A percentile compares a stretch with the other conserved stretches of the same genome.
phyloP scores from a whole-genome alignment of 345 rosid genomes.

The Populus nigra region DNA sequence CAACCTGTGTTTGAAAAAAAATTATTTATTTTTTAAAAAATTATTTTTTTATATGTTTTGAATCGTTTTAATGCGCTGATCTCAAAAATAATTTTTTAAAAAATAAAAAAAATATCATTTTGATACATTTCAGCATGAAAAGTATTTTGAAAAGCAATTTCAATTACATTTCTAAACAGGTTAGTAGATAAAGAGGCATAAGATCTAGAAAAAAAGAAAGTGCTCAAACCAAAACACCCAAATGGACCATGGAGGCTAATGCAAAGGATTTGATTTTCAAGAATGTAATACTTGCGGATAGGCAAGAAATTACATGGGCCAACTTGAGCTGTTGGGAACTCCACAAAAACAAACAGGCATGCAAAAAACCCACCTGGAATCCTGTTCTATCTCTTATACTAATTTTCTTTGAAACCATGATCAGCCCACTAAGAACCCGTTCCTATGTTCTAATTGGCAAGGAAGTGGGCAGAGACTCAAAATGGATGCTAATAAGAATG shows the following conservation, averaged over 20 bases:
- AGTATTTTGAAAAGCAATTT: no score
- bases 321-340: not conserved
- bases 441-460: no score
- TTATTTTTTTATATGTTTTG: no score
- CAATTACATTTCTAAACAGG: fast-evolving
- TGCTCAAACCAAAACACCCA: not conserved
- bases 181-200: no score
- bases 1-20: no score
- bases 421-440: no score
- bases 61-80: fast-evolving
- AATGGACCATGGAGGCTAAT: not conserved
- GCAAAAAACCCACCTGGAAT: not conserved
- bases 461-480: not conserved
- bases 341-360: not conserved
- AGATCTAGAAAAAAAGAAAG: not conserved
- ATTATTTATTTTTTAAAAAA: no score
- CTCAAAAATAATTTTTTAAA: no score
- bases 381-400: no score
- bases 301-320: not conserved
- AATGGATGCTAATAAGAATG: not conserved
- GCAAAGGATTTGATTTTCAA: not conserved
- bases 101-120: no score
- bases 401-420: no score
- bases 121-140: fast-evolving
- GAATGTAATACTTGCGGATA: not conserved